These are phyloP conservation scores for Fusarium sp. DNA, from an alignment of 2,329 filamentous ascomycete species.

Conservation along the genomic window DNA sequence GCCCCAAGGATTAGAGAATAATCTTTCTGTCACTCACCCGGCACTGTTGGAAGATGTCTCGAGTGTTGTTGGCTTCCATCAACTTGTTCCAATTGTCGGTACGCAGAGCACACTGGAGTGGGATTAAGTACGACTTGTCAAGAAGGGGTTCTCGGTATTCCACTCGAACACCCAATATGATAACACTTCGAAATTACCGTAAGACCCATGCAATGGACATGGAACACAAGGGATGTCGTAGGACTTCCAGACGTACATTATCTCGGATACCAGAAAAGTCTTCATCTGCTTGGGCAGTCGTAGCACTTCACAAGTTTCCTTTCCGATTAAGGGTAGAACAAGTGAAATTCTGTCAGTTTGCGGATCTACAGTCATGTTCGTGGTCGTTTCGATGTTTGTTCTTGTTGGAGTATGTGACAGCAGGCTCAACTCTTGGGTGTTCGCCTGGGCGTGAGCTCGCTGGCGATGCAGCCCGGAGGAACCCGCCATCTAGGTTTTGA, in stretches of 20 bases:
- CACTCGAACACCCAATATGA: not conserved
- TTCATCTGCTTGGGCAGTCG: fast-evolving
- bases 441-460: constrained; percentile 42
- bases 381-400: not conserved
- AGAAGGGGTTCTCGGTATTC: fast-evolving
- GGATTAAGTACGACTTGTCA: not conserved
- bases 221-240: fast-evolving
- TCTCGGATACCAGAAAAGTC: not conserved
- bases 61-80: not conserved
- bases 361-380: too few species aligned
- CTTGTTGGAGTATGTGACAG: constrained; percentile 16
- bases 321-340: fast-evolving
- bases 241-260: not conserved
- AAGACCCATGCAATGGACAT: not conserved
- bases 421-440: constrained; percentile 29
- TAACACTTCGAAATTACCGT: too few species aligned
- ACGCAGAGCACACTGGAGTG: not conserved
- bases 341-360: fast-evolving
- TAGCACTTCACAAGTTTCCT: not conserved
- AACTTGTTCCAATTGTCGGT: not conserved
- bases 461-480: constrained; percentile 56
- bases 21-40: fast-evolving
- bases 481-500: constrained; percentile 53
- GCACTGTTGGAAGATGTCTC: not conserved
- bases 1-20: not conserved